Conservation (phyloP, 148 eudicot genomes). For the Oxyria digyna region DNA sequence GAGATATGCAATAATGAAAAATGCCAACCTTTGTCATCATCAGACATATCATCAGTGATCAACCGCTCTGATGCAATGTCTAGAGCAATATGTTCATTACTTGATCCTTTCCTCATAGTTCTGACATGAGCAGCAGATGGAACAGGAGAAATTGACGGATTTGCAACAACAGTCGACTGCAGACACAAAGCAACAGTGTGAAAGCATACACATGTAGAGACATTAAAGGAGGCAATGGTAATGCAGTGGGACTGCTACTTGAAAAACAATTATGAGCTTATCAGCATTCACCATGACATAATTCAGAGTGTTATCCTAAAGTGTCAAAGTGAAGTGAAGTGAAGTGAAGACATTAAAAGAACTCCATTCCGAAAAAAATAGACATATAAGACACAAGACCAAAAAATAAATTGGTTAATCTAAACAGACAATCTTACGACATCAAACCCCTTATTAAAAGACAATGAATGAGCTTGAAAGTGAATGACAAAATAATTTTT, state of each 20-base stretch:
- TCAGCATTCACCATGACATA: neutral
- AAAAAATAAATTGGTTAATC: neutral
- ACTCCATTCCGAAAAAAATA: neutral
- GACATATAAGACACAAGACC: neutral
- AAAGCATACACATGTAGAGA: neutral
- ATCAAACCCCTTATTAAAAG: neutral
- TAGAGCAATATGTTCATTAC: constrained; percentile 83
- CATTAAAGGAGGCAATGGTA: neutral
- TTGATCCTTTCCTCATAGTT: constrained; percentile 69
- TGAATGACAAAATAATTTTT: neutral
- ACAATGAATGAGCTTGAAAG: neutral
- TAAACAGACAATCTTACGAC: neutral
- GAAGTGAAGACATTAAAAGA: neutral
- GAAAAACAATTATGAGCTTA: neutral
- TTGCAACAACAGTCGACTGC: constrained; percentile 58
- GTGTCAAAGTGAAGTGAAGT: neutral
- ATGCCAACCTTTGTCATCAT: constrained; percentile 74
- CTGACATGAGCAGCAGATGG: constrained; percentile 70
- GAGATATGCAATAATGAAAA: neutral
- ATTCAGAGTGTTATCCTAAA: neutral
- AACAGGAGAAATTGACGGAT: constrained; percentile 39
- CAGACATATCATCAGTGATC: constrained; percentile 38
- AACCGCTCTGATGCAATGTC: constrained; percentile 80
- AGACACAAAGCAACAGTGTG: constrained; percentile 10
- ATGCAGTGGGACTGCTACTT: neutral